phyloP scores from a whole-genome alignment of 2,329 filamentous ascomycete genomes.

The Aspergillus costaricaensis region DNA sequence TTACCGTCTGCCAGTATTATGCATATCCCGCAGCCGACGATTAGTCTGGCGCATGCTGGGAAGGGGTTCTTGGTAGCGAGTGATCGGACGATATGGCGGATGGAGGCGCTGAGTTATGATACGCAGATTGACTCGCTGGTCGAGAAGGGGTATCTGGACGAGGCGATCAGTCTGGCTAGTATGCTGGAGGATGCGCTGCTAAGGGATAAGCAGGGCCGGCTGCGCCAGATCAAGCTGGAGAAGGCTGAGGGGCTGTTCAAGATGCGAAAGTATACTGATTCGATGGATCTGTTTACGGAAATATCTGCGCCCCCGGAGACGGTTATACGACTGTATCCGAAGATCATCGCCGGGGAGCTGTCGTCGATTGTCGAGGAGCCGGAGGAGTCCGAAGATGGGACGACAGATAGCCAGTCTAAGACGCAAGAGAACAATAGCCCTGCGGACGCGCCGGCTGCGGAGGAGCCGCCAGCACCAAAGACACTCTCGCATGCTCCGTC shows the following conservation, averaged over 20 bases:
- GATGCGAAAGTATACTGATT: conserved; percentile 77
- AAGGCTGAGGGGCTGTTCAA: conserved; percentile 87
- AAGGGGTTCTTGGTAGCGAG: conserved; percentile 95
- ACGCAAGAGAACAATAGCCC: conserved; percentile 31
- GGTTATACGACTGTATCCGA: conserved; percentile 83
- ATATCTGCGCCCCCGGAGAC: conserved; percentile 86
- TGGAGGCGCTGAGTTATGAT: conserved; percentile 91
- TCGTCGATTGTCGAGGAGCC: conserved; percentile 61
- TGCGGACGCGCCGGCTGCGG: conserved; percentile 28
- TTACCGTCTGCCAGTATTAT: conserved; percentile 80
- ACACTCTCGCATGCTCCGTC: conserved; percentile 38
- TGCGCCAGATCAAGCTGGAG: conserved; percentile 84
- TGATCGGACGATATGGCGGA: conserved; percentile 90
- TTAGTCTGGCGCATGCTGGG: conserved; percentile 90
- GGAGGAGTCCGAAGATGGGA: conserved; percentile 38
- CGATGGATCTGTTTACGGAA: conserved; percentile 87
- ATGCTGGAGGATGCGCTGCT: conserved; percentile 93
- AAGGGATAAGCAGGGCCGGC: conserved; percentile 74
- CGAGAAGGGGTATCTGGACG: conserved; percentile 73
- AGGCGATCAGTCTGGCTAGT: conserved; percentile 82
- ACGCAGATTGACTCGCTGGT: conserved; percentile 83
- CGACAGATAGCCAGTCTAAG: conserved; percentile 26
- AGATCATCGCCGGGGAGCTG: conserved; percentile 77
- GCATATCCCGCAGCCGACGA: conserved; percentile 88
- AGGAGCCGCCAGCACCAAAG: conserved; percentile 29